phyloP scores from a whole-genome alignment of 345 rosid genomes.

The Anacardium occidentale region DNA sequence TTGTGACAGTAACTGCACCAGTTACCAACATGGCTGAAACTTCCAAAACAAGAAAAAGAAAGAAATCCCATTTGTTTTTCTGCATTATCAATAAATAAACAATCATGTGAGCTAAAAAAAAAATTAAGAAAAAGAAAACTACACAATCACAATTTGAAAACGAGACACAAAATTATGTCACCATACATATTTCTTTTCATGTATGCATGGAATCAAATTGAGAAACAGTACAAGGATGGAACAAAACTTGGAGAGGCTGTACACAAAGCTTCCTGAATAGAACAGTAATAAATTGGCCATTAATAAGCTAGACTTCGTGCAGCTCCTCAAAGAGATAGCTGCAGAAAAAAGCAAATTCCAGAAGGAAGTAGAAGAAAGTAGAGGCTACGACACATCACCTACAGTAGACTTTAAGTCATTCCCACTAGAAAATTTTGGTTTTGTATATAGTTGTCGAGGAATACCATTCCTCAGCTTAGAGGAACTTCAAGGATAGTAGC shows the following conservation, averaged over 20 bases:
- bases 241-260: not conserved
- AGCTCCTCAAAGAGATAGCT: not conserved
- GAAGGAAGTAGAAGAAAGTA: not conserved
- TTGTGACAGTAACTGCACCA: conserved; percentile 78
- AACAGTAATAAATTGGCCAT: not conserved
- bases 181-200: not conserved
- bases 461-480: not conserved
- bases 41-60: conserved; percentile 79
- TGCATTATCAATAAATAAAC: conserved; percentile 39
- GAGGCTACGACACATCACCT: too few relatives aligned
- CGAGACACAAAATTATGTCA: not conserved
- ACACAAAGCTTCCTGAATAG: not conserved
- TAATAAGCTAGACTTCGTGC: not conserved
- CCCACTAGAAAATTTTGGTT: not conserved
- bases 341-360: not conserved
- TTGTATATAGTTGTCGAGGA: not conserved
- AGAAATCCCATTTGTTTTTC: conserved; percentile 99
- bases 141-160: not conserved
- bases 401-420: not conserved
- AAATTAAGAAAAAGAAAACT: conserved; percentile 7
- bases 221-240: not conserved
- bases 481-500: not conserved
- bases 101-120: not conserved
- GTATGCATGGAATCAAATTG: not conserved
- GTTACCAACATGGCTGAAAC: conserved; percentile 86